These are phyloP conservation scores for Cercophora sp. DNA, from an alignment of 495 filamentous ascomycete genomes.

Conservation along the genomic window DNA sequence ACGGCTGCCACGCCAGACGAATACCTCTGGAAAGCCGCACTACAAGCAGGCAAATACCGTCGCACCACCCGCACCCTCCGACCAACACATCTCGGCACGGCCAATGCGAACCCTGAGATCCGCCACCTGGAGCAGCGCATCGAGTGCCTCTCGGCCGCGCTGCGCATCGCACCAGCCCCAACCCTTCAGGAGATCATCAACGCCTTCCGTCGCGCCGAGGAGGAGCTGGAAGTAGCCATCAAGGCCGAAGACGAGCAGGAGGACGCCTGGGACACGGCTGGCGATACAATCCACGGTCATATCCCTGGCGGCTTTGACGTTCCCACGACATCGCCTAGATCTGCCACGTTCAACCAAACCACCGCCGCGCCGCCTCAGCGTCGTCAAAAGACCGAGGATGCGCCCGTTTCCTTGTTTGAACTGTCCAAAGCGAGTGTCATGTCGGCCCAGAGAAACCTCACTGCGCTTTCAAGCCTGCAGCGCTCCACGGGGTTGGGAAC, in stretches of 20 bases:
- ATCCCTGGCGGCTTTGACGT: conserved; percentile 64
- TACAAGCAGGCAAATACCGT: conserved; percentile 80
- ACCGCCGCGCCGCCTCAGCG: conserved; percentile 15
- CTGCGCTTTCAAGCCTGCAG: conserved; percentile 44
- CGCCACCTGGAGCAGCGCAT: conserved; percentile 76
- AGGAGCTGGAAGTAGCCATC: conserved; percentile 68
- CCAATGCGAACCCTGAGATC: conserved; percentile 51
- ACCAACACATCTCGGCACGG: conserved; percentile 51
- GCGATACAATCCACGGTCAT: conserved; percentile 44
- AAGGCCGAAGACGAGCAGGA: conserved; percentile 71
- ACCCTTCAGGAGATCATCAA: conserved; percentile 81
- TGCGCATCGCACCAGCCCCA: conserved; percentile 73
- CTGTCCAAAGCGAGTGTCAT: conserved; percentile 76
- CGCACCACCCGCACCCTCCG: conserved; percentile 42
- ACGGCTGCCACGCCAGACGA: conserved; percentile 54
- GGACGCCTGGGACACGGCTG: conserved; percentile 65
- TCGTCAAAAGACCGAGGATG: conserved; percentile 52
- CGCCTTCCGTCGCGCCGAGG: conserved; percentile 82
- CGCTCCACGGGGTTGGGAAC: conserved; percentile 19
- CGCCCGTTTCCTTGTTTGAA: conserved; percentile 92
- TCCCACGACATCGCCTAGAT: neutral
- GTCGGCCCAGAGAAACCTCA: conserved; percentile 56
- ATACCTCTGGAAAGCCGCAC: conserved; percentile 87
- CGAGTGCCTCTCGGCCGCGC: conserved; percentile 81
- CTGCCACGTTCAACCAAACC: conserved; percentile 3